A percentile compares a stretch with the other conserved stretches of the same genome.
phyloP scores from a whole-genome alignment of 23 red algal genomes.

The Gracilaria gracilis region DNA sequence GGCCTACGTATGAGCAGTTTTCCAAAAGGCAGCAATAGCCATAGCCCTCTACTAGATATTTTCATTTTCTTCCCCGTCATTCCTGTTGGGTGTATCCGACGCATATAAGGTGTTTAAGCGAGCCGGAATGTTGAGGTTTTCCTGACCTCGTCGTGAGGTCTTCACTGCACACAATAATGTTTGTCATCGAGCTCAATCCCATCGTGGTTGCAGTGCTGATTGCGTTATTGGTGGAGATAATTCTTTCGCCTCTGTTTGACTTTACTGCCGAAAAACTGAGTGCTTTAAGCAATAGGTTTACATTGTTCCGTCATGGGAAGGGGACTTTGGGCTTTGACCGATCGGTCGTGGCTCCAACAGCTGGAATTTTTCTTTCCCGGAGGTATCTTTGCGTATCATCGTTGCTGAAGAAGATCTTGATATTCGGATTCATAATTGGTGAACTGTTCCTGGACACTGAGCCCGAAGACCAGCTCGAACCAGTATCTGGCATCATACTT shows the following conservation, averaged over 20 bases:
- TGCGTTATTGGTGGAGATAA: not conserved
- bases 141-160: too few relatives aligned
- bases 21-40: too few relatives aligned
- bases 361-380: not conserved
- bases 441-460: not conserved
- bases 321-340: not conserved
- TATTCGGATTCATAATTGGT: not conserved
- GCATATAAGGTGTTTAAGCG: too few relatives aligned
- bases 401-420: not conserved
- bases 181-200: not conserved
- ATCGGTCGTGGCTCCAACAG: not conserved
- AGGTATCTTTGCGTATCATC: not conserved
- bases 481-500: not conserved
- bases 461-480: not conserved
- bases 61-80: too few relatives aligned
- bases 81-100: too few relatives aligned
- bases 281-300: not conserved
- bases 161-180: too few relatives aligned
- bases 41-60: too few relatives aligned
- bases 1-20: too few relatives aligned
- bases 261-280: not conserved
- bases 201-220: not conserved
- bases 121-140: too few relatives aligned
- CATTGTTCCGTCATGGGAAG: not conserved
- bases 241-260: not conserved